phyloP scores from a whole-genome alignment of 768 basidiomycete species.

The Hebeloma cylindrosporum region DNA sequence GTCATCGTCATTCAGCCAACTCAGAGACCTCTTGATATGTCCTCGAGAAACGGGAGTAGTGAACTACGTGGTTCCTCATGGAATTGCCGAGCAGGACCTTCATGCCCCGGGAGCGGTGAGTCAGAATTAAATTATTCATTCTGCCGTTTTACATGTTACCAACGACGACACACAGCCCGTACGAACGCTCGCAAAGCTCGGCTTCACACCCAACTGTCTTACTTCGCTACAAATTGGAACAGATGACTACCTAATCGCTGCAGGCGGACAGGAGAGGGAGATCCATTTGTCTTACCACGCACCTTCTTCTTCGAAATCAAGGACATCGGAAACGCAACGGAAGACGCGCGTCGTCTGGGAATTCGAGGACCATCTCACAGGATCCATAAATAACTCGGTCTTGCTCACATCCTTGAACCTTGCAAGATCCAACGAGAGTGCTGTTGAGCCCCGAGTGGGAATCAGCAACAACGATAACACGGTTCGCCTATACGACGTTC shows the following conservation, averaged over 20 bases:
- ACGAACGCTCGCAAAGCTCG: slow-evolving; percentile 50
- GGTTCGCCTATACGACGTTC: slow-evolving; percentile 79
- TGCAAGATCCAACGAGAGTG: slow-evolving; percentile 59
- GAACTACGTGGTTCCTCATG: slow-evolving; percentile 52
- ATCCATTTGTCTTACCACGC: slow-evolving; percentile 58
- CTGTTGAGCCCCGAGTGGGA: slow-evolving; percentile 71
- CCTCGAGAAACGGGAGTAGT: slow-evolving; percentile 65
- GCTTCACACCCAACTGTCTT: slow-evolving; percentile 65
- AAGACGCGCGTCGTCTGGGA: slow-evolving; percentile 47
- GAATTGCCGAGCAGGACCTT: slow-evolving; percentile 62
- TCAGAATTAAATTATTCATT: neutral
- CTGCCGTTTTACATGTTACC: neutral
- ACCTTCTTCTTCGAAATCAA: slow-evolving; percentile 27
- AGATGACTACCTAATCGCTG: slow-evolving; percentile 64
- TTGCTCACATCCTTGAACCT: slow-evolving; percentile 62
- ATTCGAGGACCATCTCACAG: slow-evolving; percentile 50
- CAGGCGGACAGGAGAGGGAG: slow-evolving; percentile 73
- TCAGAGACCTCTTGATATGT: slow-evolving; percentile 74
- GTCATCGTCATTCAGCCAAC: slow-evolving; percentile 47
- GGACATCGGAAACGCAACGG: neutral
- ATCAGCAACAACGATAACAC: slow-evolving; percentile 87
- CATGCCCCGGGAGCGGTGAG: slow-evolving; percentile 23
- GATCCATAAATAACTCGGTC: slow-evolving; percentile 84
- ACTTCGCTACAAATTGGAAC: slow-evolving; percentile 53
- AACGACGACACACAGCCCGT: slow-evolving; percentile 33